Evolutionary conservation across 2,329 filamentous ascomycete genomes (phyloP).

Genomic region (Pseudocercospora macadamiae): DNA sequence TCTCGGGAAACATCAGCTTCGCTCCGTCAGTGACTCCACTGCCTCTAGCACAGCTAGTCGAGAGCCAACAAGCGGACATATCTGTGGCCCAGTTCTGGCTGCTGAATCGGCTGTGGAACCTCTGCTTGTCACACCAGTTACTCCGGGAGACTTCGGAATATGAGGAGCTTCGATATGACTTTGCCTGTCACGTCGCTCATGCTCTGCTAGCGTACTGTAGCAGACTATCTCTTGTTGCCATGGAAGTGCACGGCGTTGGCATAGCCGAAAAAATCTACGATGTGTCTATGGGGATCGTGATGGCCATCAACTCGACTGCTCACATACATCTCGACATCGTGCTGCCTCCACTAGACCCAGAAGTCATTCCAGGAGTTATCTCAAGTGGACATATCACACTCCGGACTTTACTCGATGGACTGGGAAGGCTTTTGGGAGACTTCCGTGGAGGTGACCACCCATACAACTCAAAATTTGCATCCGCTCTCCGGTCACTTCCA

Average conservation of each 20-base stretch:
- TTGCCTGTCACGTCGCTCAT: conserved; percentile 41
- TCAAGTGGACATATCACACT: not conserved
- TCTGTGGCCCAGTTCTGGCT: conserved; percentile 50
- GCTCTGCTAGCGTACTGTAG: conserved; percentile 41
- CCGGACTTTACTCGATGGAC: conserved; percentile 19
- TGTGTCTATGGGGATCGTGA: conserved; percentile 36
- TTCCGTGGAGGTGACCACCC: conserved; percentile 29
- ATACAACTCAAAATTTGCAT: conserved; percentile 24
- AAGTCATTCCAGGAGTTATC: conserved; percentile 17
- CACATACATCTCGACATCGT: conserved; percentile 22
- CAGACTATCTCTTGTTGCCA: conserved; percentile 38
- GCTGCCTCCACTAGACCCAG: conserved; percentile 14
- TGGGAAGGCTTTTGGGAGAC: conserved; percentile 24
- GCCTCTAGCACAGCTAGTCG: conserved; percentile 30
- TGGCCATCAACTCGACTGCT: conserved; percentile 25
- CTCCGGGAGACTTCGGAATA: conserved; percentile 41
- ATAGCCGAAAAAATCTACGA: conserved; percentile 47
- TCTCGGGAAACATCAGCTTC: conserved; percentile 44
- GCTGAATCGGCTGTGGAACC: conserved; percentile 47
- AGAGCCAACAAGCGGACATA: conserved; percentile 48
- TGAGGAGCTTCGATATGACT: conserved; percentile 42
- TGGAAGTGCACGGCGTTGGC: conserved; percentile 49
- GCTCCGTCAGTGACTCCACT: conserved; percentile 38
- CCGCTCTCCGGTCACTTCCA: conserved; percentile 14
- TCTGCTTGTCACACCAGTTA: conserved; percentile 46